Evolutionary conservation across 257 asterid species (phyloP).

Genomic region (Lithospermum erythrorhizon): DNA sequence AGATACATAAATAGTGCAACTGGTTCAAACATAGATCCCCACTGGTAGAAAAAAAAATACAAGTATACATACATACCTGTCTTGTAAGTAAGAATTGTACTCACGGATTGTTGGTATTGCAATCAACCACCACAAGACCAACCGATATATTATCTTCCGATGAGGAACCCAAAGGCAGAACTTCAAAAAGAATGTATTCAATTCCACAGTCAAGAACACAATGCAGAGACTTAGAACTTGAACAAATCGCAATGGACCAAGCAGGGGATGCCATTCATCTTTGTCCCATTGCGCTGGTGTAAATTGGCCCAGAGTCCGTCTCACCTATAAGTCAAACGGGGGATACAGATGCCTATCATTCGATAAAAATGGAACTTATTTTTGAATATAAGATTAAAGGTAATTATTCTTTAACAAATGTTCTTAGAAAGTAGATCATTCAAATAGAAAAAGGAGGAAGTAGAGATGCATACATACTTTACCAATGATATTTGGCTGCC

Average conservation of each 20-base stretch:
- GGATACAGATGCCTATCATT: neutral
- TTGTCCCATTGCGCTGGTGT: constrained; percentile 97
- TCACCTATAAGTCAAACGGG: constrained; percentile 39
- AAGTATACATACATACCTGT: constrained; percentile 40
- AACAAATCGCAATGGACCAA: constrained; percentile 86
- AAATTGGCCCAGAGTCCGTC: constrained; percentile 79
- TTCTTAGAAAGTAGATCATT: too few species aligned
- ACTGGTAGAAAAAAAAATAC: neutral
- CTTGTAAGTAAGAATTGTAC: constrained; percentile 83
- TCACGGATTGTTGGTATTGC: constrained; percentile 96
- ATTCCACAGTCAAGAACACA: constrained; percentile 79
- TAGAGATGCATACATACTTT: constrained; percentile 39
- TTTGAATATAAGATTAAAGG: too few species aligned
- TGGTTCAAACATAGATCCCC: constrained; percentile 13
- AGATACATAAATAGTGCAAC: constrained; percentile 15
- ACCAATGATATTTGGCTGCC: constrained; percentile 92
- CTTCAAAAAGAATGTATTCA: constrained; percentile 87
- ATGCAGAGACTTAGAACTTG: constrained; percentile 83
- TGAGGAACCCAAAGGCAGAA: constrained; percentile 98
- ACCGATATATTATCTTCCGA: constrained; percentile 57
- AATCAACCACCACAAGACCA: constrained; percentile 91
- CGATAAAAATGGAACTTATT: too few species aligned
- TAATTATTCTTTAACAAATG: too few species aligned
- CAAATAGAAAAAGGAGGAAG: too few species aligned
- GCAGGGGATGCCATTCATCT: constrained; percentile 98